Evolutionary conservation across 1,284 basidiomycete species (phyloP).

Genomic region (Ganoderma lingzhi): DNA sequence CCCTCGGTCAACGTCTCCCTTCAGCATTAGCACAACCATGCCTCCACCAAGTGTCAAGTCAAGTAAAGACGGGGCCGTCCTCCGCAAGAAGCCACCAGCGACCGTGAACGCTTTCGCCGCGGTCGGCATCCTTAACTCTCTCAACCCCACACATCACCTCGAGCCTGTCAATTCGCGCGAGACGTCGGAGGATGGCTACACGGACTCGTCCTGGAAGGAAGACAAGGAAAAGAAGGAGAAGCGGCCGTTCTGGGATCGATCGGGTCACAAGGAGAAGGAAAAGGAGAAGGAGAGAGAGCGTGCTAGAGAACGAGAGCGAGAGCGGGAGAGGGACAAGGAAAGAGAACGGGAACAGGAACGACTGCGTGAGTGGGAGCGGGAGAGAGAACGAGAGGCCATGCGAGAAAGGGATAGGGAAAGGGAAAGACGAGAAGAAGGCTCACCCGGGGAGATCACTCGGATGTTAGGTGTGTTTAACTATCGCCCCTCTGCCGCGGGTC

Average conservation of each 20-base stretch:
- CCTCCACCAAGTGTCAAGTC: conserved; percentile 34
- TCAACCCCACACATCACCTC: conserved; percentile 57
- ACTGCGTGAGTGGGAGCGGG: conserved; percentile 37
- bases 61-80: conserved; percentile 35
- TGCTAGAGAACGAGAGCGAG: conserved; percentile 41
- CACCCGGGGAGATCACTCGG: conserved; percentile 62
- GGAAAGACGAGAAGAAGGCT: conserved; percentile 50
- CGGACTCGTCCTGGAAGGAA: conserved; percentile 45
- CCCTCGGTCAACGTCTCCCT: conserved; percentile 51
- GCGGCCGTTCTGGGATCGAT: conserved; percentile 62
- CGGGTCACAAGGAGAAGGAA: conserved; percentile 40
- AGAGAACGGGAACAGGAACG: conserved; percentile 15
- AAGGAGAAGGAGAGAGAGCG: conserved; percentile 35
- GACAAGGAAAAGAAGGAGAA: conserved; percentile 54
- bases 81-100: conserved; percentile 43
- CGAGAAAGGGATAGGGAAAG: conserved; percentile 28
- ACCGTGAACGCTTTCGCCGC: conserved; percentile 45
- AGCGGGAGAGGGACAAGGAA: conserved; percentile 38
- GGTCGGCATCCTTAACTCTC: conserved; percentile 62
- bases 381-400: conserved; percentile 23
- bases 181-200: conserved; percentile 38
- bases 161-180: conserved; percentile 32
- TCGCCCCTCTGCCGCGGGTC: background rate
- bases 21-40: conserved; percentile 42
- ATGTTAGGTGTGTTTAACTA: conserved; percentile 64